Conservation (phyloP, 306 rosid genomes). For the Rosa multiflora region DNA sequence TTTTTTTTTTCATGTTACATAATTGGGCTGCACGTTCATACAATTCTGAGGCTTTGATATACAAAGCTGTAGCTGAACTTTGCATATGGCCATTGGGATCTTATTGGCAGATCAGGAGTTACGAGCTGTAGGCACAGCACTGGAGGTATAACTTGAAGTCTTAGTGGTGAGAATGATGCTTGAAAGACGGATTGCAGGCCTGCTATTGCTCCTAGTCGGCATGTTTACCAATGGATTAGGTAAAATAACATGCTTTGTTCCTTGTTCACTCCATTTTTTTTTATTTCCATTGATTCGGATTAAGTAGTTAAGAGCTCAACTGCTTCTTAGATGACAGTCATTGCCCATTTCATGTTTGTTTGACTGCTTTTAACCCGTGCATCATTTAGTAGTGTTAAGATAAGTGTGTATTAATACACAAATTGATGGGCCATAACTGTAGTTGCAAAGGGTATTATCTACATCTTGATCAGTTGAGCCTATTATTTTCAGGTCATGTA, state of each 20-base stretch:
- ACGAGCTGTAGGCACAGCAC: constrained; percentile 9
- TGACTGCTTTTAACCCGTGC: background rate
- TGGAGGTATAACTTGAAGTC: constrained; percentile 31
- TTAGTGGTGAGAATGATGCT: constrained; percentile 52
- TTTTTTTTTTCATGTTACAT: background rate
- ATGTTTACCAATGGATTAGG: constrained; percentile 53
- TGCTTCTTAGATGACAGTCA: background rate
- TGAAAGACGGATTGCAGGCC: constrained; percentile 39
- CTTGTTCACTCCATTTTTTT: constrained; percentile 7
- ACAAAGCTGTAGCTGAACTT: background rate
- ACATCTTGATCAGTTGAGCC: background rate
- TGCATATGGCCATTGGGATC: constrained; percentile 8
- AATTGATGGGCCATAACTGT: background rate
- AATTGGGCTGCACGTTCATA: background rate
- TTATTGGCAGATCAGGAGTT: constrained; percentile 33
- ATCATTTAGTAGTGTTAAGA: background rate
- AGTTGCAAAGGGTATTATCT: background rate
- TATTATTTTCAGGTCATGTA: background rate
- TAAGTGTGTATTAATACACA: background rate
- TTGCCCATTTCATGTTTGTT: background rate
- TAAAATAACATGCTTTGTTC: constrained; percentile 27
- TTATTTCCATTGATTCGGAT: background rate
- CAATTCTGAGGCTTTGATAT: background rate
- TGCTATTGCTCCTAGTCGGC: constrained; percentile 51
- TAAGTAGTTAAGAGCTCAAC: background rate